A percentile compares a stretch with the other conserved stretches of the same genome.
Evolutionary conservation across 2,329 filamentous ascomycete genomes (phyloP).

Genomic region (Fusarium buxicola): DNA sequence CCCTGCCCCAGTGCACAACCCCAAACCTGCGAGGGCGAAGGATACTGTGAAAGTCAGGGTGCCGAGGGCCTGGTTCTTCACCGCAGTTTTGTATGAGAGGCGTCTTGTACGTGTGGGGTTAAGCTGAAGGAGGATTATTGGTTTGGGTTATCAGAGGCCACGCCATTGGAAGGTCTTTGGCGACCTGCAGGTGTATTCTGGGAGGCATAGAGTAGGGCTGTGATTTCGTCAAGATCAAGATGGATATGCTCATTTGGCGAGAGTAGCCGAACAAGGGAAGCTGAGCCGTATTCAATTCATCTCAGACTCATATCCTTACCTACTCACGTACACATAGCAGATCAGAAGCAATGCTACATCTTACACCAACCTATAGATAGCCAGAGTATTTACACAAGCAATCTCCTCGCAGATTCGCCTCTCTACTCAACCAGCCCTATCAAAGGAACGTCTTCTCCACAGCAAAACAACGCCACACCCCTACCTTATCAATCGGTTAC

Average conservation of each 20-base stretch:
- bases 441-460: neutral
- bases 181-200: slow-evolving; percentile 27
- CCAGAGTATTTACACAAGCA: too few relatives aligned
- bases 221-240: neutral
- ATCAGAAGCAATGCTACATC: too few relatives aligned
- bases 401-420: neutral
- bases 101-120: neutral
- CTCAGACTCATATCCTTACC: too few relatives aligned
- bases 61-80: slow-evolving; percentile 15
- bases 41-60: neutral
- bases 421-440: neutral
- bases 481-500: slow-evolving; percentile 19
- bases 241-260: neutral
- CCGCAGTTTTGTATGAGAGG: slow-evolving; percentile 25
- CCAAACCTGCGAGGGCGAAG: too few relatives aligned
- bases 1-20: too few relatives aligned
- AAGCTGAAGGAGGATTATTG: slow-evolving; percentile 14
- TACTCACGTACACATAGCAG: too few relatives aligned
- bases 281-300: too few relatives aligned
- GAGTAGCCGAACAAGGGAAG: neutral
- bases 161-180: slow-evolving; percentile 23
- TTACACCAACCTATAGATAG: too few relatives aligned
- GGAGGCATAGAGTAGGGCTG: slow-evolving; percentile 1
- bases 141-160: neutral
- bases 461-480: neutral